Percentiles rank a stretch among this genome's conserved stretches.
Conservation (phyloP, 129 eudicot species). For the Tagetes erecta region DNA sequence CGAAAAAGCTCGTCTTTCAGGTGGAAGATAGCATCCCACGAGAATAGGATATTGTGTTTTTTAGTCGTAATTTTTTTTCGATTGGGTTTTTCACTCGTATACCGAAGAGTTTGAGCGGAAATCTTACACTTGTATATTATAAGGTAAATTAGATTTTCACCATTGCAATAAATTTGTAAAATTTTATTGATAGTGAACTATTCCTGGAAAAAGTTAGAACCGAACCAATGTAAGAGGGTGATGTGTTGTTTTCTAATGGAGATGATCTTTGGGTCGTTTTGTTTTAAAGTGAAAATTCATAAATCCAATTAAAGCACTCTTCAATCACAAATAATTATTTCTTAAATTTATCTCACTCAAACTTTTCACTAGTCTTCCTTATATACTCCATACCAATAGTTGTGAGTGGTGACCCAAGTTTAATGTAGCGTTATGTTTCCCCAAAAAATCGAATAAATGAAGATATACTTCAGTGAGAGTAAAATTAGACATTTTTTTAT, state of each 20-base stretch:
- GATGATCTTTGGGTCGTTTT: background rate
- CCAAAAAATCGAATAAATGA: no score
- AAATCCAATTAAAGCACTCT: background rate
- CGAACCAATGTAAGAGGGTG: no score
- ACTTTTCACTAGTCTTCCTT: no score
- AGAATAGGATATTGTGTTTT: background rate
- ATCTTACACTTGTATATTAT: constrained; percentile 33
- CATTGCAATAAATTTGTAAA: background rate
- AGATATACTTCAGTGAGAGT: no score
- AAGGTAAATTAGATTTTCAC: background rate
- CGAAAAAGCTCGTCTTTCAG: constrained; percentile 34
- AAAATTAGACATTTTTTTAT: no score
- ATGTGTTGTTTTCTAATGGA: background rate
- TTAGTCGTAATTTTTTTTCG: background rate
- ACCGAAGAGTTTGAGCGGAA: constrained; percentile 10
- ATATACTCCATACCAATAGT: no score
- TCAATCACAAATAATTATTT: background rate
- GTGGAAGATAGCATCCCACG: constrained; percentile 9
- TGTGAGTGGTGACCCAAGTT: no score
- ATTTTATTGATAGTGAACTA: background rate
- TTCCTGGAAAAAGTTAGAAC: no score
- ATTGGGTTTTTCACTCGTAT: background rate
- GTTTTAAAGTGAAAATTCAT: background rate
- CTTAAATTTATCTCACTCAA: no score
- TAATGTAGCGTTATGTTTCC: no score